phyloP scores from a whole-genome alignment of 2,329 filamentous ascomycete species.

The Sporothrix brunneoviolacea region DNA sequence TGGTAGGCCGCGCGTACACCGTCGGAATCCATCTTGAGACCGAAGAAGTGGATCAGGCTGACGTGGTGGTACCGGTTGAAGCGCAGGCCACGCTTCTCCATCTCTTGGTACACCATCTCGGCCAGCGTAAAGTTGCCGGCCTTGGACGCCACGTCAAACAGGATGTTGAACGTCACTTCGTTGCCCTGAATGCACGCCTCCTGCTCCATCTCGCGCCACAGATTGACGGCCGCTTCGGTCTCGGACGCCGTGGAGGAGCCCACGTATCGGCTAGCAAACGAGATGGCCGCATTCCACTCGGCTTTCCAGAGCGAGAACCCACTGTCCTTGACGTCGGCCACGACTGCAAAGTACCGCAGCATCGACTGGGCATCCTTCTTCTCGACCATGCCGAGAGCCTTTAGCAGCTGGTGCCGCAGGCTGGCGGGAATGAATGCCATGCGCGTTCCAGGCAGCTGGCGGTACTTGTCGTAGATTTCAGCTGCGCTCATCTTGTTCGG shows the following conservation, averaged over 20 bases:
- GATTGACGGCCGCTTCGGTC: slow-evolving; percentile 60
- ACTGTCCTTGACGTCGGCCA: slow-evolving; percentile 75
- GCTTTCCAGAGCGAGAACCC: slow-evolving; percentile 58
- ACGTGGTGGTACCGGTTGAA: slow-evolving; percentile 77
- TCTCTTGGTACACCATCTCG: slow-evolving; percentile 78
- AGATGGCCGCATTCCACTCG: slow-evolving; percentile 81
- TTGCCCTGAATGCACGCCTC: slow-evolving; percentile 58
- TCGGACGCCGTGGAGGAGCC: slow-evolving; percentile 50
- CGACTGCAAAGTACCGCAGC: slow-evolving; percentile 73
- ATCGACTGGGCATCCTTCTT: slow-evolving; percentile 55
- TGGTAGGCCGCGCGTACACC: slow-evolving; percentile 71
- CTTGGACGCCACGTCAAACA: slow-evolving; percentile 84
- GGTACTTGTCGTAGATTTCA: slow-evolving; percentile 43
- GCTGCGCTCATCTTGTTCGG: slow-evolving; percentile 36
- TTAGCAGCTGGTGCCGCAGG: slow-evolving; percentile 58
- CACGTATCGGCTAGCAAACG: slow-evolving; percentile 69
- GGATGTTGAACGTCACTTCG: slow-evolving; percentile 82
- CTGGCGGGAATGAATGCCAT: slow-evolving; percentile 42
- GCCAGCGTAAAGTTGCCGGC: slow-evolving; percentile 77
- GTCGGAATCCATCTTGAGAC: slow-evolving; percentile 64
- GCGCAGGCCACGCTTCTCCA: slow-evolving; percentile 59
- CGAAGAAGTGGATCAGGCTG: slow-evolving; percentile 76
- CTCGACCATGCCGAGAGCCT: slow-evolving; percentile 58
- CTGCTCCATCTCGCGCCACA: slow-evolving; percentile 89
- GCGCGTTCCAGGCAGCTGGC: slow-evolving; percentile 43